Base-by-base conservation (phyloP, 2,329 filamentous ascomycete genomes). In the Fusarium anthophilum region DNA sequence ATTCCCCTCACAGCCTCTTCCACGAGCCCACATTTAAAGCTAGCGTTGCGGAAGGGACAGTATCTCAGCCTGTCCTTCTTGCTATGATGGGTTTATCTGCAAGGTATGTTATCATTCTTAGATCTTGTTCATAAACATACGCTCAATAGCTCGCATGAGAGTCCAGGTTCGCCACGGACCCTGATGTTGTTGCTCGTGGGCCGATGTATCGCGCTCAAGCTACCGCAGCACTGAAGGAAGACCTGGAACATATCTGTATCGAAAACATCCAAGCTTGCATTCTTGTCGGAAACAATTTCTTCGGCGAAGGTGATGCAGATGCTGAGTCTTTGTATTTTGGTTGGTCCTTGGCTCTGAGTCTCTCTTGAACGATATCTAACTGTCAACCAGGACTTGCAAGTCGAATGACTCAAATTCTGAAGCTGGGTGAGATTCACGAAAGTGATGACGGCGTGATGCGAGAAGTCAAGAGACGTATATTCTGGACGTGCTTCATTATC, bases 181-280 rank as follows among this genome's bases (percentile, higher is more conserved):
- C 75, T 28, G 63, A 59, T 0, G 37, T 76, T 22, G 73, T 72
- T 4, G 57, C 74, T 18, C 76, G 67, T 2, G 76, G 76, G 8
- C 22, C 69, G 1, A 43, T 69, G n/a, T 77, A 77, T 48, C 72
- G 69, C 3, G 56, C 48, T 8, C 61, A 72, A 54, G 76, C 53
- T 13, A 74, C 65, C 6, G 54, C 61, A n/a, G 62, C 76, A n/a
- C 24, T 82, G 2, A 80, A 82, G 26, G 69, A 74, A 3, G 76
- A 81, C 20, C 59, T 83, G 3, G 81, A 81, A 48, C 66, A 79
- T 22, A 66, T 81, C 12, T 80, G 79, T 37, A 65, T 82, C 5
- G 81, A 82, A 39, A 83, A 80, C 35, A 74, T 82, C 7, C 81
- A 82, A 54, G 78, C 81, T 3, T 81, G 79, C 8, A 79, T 82